These are phyloP conservation scores for Hevea brasiliensis DNA, from an alignment of 345 rosid species.

Conservation along the genomic window DNA sequence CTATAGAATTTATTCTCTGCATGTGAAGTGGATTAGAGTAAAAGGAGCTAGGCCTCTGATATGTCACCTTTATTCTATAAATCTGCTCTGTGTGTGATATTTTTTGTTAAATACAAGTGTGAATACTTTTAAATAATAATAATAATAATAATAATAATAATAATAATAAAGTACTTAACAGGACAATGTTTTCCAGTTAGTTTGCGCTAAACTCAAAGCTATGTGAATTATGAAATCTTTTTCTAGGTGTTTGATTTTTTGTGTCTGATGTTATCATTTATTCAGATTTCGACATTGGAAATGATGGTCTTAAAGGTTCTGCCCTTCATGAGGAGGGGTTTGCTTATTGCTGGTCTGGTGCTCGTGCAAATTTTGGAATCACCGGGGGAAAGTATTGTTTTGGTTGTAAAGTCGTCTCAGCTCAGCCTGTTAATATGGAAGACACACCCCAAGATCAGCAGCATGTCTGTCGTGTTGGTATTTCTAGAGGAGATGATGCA, in stretches of 20 bases:
- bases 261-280: neutral
- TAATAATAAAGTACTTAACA: neutral
- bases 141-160: neutral
- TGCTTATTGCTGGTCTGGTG: constrained; percentile 51
- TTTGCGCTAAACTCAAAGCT: neutral
- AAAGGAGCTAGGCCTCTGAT: neutral
- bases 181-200: neutral
- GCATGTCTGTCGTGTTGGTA: constrained; percentile 37
- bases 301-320: constrained; percentile 31
- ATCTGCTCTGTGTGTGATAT: neutral
- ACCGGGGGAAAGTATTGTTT: constrained; percentile 39
- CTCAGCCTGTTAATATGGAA: constrained; percentile 34
- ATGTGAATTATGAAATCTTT: neutral
- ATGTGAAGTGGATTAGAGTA: neutral
- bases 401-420: constrained; percentile 26
- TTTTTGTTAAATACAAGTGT: neutral
- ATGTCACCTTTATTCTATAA: neutral
- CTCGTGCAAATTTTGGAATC: constrained; percentile 34
- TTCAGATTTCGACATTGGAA: constrained; percentile 34
- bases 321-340: constrained; percentile 33
- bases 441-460: constrained; percentile 35
- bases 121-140: neutral
- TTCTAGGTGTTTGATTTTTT: neutral
- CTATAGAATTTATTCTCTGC: neutral
- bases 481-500: constrained; percentile 30